These are phyloP conservation scores for Daldinia bambusicola DNA, from an alignment of 495 filamentous ascomycete species.

Conservation along the genomic window DNA sequence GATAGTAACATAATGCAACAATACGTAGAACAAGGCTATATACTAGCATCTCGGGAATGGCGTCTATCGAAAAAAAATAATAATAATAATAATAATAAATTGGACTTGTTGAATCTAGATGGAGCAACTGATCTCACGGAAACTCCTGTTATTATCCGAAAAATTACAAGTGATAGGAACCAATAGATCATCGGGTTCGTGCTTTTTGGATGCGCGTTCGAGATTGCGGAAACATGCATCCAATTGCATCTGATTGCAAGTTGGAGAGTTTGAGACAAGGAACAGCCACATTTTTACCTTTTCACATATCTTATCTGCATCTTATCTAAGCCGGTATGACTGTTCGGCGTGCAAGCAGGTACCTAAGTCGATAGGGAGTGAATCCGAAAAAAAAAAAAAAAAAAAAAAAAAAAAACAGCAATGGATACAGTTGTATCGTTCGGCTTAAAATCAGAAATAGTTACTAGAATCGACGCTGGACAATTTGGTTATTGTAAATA, in stretches of 20 bases:
- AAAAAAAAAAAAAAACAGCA: too few species aligned
- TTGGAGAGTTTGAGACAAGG: too few species aligned
- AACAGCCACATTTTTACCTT: constrained; percentile 21
- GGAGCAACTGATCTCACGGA: not conserved
- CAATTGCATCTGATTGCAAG: not conserved
- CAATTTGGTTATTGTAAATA: not conserved
- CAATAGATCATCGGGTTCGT: not conserved
- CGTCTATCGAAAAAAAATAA: constrained; percentile 7
- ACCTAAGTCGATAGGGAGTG: not conserved
- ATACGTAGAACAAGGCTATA: constrained; percentile 23
- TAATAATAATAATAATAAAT: not conserved
- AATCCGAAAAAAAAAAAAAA: not conserved
- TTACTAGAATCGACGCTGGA: not conserved
- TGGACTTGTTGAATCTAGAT: not conserved
- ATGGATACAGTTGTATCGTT: not conserved
- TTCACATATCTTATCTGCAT: constrained; percentile 27
- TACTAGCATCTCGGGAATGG: constrained; percentile 15
- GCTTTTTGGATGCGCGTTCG: not conserved
- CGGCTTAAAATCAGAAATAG: not conserved
- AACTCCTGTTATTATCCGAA: not conserved
- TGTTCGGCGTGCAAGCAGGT: not conserved
- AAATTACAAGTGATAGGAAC: not conserved
- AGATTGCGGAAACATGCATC: not conserved
- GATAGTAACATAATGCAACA: constrained; percentile 26
- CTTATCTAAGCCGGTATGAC: constrained; percentile 14